Conservation (phyloP, 2,329 filamentous ascomycete genomes). For the Diatrype stigma region DNA sequence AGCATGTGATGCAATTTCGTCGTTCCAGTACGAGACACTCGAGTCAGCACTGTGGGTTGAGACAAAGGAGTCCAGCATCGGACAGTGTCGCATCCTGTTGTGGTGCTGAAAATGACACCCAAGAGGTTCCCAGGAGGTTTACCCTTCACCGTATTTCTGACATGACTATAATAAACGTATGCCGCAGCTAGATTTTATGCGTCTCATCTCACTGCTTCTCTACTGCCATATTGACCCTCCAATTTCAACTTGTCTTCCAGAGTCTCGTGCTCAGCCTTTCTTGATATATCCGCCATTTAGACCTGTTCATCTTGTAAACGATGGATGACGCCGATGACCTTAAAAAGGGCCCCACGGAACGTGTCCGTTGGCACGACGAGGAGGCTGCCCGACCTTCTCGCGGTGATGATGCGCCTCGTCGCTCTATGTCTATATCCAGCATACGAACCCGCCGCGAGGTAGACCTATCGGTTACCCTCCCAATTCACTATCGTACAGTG, state of each 20-base stretch:
- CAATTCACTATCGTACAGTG: slow-evolving; percentile 53
- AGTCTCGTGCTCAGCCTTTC: neutral
- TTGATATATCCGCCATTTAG: neutral
- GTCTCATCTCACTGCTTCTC: too few species aligned
- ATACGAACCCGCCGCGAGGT: slow-evolving; percentile 34
- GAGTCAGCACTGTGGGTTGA: slow-evolving; percentile 17
- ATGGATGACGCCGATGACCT: slow-evolving; percentile 22
- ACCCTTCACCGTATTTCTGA: slow-evolving; percentile 5
- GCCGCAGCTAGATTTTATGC: neutral
- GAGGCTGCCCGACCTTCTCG: slow-evolving; percentile 25
- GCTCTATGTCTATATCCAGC: slow-evolving; percentile 38
- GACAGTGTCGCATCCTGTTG: slow-evolving; percentile 26
- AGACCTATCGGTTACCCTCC: slow-evolving; percentile 38
- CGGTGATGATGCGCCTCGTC: slow-evolving; percentile 15
- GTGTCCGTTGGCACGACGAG: slow-evolving; percentile 35
- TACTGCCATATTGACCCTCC: too few species aligned
- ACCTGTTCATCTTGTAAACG: neutral
- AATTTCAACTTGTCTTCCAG: neutral
- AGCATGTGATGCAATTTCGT: slow-evolving; percentile 9
- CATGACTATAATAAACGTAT: neutral
- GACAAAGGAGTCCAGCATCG: slow-evolving; percentile 7
- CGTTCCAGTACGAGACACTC: neutral
- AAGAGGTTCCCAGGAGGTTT: neutral
- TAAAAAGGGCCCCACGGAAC: slow-evolving; percentile 21
- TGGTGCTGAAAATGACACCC: neutral